These are phyloP conservation scores for Termitomyces heimii DNA, from an alignment of 768 basidiomycete species.

Conservation along the genomic window DNA sequence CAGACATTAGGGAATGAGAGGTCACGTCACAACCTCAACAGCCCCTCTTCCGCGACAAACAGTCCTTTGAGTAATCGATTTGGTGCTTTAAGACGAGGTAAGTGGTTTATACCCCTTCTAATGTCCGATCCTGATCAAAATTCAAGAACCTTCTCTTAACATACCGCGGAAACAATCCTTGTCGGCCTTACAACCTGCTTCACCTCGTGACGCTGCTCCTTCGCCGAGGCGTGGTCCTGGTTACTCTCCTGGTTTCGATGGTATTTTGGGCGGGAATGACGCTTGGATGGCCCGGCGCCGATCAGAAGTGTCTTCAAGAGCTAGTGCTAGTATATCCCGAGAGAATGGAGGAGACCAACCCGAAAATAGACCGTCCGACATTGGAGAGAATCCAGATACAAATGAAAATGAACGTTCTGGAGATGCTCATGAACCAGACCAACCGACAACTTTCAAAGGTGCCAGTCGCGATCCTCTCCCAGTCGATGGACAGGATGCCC, in stretches of 20 bases:
- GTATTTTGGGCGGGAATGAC: constrained; percentile 62
- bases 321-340: constrained; percentile 26
- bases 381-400: constrained; percentile 34
- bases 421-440: neutral
- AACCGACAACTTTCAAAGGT: neutral
- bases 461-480: neutral
- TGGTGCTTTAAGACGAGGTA: constrained; percentile 61
- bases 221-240: constrained; percentile 66
- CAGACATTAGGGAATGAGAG: constrained; percentile 47
- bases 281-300: constrained; percentile 65
- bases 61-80: constrained; percentile 68
- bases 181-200: constrained; percentile 50
- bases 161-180: constrained; percentile 66
- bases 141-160: constrained; percentile 48
- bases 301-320: constrained; percentile 49
- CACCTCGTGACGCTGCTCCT: constrained; percentile 54
- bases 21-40: constrained; percentile 47
- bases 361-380: constrained; percentile 38
- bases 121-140: constrained; percentile 13
- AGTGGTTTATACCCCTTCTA: constrained; percentile 8
- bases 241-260: constrained; percentile 61
- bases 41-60: constrained; percentile 32
- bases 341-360: constrained; percentile 32
- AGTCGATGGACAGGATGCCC: neutral
- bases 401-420: constrained; percentile 1